Evolutionary conservation across 331 rosid genomes (phyloP).

Genomic region (Quercus lobata): DNA sequence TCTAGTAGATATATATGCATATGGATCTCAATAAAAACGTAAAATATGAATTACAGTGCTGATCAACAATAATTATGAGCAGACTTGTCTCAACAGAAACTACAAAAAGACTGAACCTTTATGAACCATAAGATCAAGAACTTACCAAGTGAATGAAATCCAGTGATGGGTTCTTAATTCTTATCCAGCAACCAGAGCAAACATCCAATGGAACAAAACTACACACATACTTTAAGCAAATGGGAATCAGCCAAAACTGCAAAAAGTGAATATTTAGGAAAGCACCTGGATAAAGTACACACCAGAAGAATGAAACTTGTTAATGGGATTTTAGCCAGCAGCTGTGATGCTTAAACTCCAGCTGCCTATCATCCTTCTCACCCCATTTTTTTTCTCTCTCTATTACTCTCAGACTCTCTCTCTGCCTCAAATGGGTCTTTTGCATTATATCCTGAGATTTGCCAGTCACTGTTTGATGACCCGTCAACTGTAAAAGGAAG

Average conservation of each 20-base stretch:
- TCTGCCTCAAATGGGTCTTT: slow-evolving; percentile 29
- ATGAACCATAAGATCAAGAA: slow-evolving; percentile 26
- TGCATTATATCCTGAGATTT: slow-evolving; percentile 33
- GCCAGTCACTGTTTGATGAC: slow-evolving; percentile 40
- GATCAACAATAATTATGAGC: slow-evolving; percentile 22
- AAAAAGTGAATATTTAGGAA: slow-evolving; percentile 21
- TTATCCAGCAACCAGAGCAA: slow-evolving; percentile 23
- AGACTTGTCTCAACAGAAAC: slow-evolving; percentile 13
- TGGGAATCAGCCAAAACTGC: slow-evolving; percentile 25
- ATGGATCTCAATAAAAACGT: not conserved
- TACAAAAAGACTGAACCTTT: slow-evolving; percentile 16
- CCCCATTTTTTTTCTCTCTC: slow-evolving; percentile 58
- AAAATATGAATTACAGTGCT: not conserved
- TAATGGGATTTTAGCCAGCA: slow-evolving; percentile 36
- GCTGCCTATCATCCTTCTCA: slow-evolving; percentile 40
- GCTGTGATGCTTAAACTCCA: slow-evolving; percentile 31
- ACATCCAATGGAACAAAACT: slow-evolving; percentile 10
- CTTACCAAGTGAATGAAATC: slow-evolving; percentile 36
- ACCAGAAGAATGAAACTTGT: slow-evolving; percentile 28
- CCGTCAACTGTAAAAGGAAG: slow-evolving; percentile 39
- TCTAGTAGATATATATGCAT: not conserved
- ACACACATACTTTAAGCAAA: slow-evolving; percentile 29
- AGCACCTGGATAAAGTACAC: slow-evolving; percentile 33
- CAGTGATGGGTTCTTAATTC: slow-evolving; percentile 10
- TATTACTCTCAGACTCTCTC: not conserved